Percentiles rank a stretch among this genome's conserved stretches.
Evolutionary conservation across 805 yeast genomes (phyloP).

Genomic region (Millerozyma miso): DNA sequence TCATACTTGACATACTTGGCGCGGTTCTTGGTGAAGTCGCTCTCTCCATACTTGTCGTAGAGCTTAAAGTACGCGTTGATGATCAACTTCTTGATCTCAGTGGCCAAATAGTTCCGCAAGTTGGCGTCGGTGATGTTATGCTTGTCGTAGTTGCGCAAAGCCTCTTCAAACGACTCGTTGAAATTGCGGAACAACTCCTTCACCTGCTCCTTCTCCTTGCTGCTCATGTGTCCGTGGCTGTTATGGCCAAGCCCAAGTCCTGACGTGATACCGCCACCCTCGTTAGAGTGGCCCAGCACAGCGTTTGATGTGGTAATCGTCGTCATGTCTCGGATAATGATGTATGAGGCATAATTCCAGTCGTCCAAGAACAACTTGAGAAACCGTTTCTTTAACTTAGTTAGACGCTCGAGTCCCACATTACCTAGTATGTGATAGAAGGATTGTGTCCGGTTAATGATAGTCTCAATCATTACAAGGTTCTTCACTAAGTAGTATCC

Average conservation of each 20-base stretch:
- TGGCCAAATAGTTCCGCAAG: slow-evolving; percentile 57
- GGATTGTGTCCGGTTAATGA: slow-evolving; percentile 54
- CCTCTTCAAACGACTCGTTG: slow-evolving; percentile 77
- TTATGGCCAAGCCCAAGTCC: not conserved
- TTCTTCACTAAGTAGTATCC: slow-evolving; percentile 74
- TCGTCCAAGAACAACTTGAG: slow-evolving; percentile 65
- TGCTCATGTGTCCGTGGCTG: slow-evolving; percentile 21
- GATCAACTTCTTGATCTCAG: slow-evolving; percentile 70
- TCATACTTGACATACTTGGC: slow-evolving; percentile 68
- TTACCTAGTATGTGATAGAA: slow-evolving; percentile 52
- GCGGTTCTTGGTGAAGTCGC: slow-evolving; percentile 69
- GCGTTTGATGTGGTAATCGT: slow-evolving; percentile 54
- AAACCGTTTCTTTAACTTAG: slow-evolving; percentile 67
- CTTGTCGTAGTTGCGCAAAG: slow-evolving; percentile 60
- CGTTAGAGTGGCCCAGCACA: slow-evolving; percentile 3
- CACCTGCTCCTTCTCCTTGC: slow-evolving; percentile 75
- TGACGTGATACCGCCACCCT: slow-evolving; percentile 3
- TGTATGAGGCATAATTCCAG: slow-evolving; percentile 78
- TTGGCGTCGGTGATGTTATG: slow-evolving; percentile 64
- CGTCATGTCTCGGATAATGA: slow-evolving; percentile 71
- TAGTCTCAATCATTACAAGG: slow-evolving; percentile 68
- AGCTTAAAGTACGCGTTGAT: slow-evolving; percentile 82
- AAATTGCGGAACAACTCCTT: slow-evolving; percentile 83
- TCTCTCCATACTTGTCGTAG: slow-evolving; percentile 66
- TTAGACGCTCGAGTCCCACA: slow-evolving; percentile 59